A percentile compares a stretch with the other conserved stretches of the same genome.
Conservation (phyloP, 1,284 basidiomycete species). For the Cutaneotrichosporon daszewskae region DNA sequence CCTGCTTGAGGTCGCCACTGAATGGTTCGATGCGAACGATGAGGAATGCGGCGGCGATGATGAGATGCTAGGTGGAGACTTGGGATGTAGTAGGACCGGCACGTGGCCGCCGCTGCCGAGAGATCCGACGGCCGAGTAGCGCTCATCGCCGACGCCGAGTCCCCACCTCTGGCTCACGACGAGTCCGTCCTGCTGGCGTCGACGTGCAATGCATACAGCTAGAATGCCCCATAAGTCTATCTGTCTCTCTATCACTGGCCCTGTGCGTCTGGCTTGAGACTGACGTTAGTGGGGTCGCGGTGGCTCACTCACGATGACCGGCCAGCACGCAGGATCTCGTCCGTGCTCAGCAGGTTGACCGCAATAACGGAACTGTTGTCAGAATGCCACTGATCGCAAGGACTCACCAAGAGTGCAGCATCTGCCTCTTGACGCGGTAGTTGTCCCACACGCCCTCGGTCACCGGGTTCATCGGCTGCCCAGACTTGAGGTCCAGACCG, state of each 20-base stretch:
- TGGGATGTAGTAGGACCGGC: no score
- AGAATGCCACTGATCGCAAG: no score
- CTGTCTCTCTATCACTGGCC: constrained; percentile 1
- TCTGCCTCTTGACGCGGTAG: constrained; percentile 96
- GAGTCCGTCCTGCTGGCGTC: no score
- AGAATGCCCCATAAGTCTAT: constrained; percentile 1
- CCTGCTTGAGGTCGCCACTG: no score
- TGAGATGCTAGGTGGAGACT: no score
- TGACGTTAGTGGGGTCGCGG: not conserved
- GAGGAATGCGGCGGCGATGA: no score
- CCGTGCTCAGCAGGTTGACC: constrained; percentile 88
- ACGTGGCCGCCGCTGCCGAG: no score
- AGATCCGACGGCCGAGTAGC: no score
- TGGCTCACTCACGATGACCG: constrained; percentile 60
- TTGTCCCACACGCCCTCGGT: constrained; percentile 98
- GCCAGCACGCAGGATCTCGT: constrained; percentile 91
- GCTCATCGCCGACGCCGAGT: no score
- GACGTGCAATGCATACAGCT: constrained; percentile 11
- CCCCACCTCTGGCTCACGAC: no score
- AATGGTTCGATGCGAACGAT: no score
- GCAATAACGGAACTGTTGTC: constrained; percentile 98
- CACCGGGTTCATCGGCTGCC: constrained; percentile 93
- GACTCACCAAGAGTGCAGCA: constrained; percentile 97
- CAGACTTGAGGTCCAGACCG: constrained; percentile 86
- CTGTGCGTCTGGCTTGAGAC: constrained; percentile 3